Base-by-base conservation (phyloP, 371 early-diverging fungal genomes). In the Rhizomucor miehei region DNA sequence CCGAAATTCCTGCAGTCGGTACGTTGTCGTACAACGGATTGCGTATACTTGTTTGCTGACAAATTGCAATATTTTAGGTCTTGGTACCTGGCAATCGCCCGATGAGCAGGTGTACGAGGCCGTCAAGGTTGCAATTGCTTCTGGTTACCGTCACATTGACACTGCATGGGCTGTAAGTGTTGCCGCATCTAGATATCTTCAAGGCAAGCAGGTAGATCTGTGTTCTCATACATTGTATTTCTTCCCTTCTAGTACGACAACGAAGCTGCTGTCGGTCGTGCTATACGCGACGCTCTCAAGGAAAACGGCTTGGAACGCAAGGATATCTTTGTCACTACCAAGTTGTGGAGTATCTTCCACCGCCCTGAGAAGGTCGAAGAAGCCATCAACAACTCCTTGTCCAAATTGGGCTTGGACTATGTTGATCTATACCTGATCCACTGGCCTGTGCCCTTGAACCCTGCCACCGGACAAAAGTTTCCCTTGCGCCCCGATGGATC, bases 311-410 rank as follows among this genome's bases (percentile, higher is more conserved):
- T 75, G 44, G 52, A 67, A 29, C 82, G 95, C 44, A 66, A 82
- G 41, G 82, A 92, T 24, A 56, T 97, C 44, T 97, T 95, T 69
- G 79, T 95, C 49, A 95, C 95, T 16, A 89, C 90, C 64, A 97
- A 98, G 77, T 75, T 98, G 80, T 81, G 83, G 77, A 79, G 82
- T 51, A 79, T 73, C 43, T 59, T 67, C 52, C 77, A 75, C 48
- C 66, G 73, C 19, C 79, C 82, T 12, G 59, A 64, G 6, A 35
- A 68, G 20, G 81, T 85, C 14, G 59, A 65, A 5, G 63, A 80
- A 51, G 83, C 61, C n/a, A 54, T 84, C 54, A 59, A 71, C 14
- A 60, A 62, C 0, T 82, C 87, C 25, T 65, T 89, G 21, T 37
- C 41, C 20, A 71, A 77, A 23, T 67, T 91, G 46, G 63, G 71